These are phyloP conservation scores for Boletus sp. DNA, from an alignment of 1,284 basidiomycete genomes.

Conservation along the genomic window DNA sequence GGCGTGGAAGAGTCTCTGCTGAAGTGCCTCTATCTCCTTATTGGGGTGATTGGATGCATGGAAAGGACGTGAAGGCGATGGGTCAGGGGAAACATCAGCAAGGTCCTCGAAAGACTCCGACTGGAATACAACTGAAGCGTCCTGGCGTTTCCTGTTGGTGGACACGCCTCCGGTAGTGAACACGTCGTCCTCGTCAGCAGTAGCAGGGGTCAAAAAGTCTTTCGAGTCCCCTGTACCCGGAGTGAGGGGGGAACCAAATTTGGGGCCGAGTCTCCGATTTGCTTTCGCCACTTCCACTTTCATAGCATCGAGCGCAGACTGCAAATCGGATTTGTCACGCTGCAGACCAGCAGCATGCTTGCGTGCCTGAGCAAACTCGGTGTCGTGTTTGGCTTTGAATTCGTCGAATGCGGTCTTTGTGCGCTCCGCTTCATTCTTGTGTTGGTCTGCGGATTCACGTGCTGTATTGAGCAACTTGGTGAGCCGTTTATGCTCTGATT, in stretches of 20 bases:
- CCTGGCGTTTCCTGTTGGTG: constrained; percentile 58
- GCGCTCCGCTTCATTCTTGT: constrained; percentile 84
- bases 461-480: constrained; percentile 70
- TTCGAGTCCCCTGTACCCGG: constrained; percentile 48
- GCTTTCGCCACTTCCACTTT: constrained; percentile 67
- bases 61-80: constrained; percentile 58
- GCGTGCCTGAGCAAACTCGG: constrained; percentile 86
- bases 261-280: constrained; percentile 50
- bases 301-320: constrained; percentile 72
- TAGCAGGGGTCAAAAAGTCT: constrained; percentile 57
- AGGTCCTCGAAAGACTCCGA: constrained; percentile 51
- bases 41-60: constrained; percentile 66
- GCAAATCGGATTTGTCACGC: constrained; percentile 89
- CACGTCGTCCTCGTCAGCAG: constrained; percentile 59
- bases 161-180: constrained; percentile 58
- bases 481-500: constrained; percentile 80
- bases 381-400: constrained; percentile 87
- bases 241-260: constrained; percentile 66
- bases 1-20: constrained; percentile 76
- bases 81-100: constrained; percentile 63
- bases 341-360: constrained; percentile 84
- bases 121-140: constrained; percentile 54
- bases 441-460: constrained; percentile 76
- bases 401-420: constrained; percentile 65
- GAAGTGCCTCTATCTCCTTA: constrained; percentile 76